A percentile compares a stretch with the other conserved stretches of the same genome.
Evolutionary conservation across 805 yeast species (phyloP).

Genomic region (Pichia scutulata): DNA sequence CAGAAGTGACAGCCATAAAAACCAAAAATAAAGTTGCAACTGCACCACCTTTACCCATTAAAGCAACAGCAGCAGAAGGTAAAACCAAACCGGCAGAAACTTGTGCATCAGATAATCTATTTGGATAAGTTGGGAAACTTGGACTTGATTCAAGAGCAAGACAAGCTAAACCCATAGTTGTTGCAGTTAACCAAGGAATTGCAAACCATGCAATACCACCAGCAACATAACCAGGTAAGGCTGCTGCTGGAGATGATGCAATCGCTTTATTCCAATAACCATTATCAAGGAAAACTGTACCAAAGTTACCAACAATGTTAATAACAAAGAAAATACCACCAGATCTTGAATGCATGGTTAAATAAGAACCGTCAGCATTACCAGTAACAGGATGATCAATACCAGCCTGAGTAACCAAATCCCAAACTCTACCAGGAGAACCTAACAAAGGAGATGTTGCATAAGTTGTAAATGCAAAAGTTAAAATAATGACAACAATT

Average conservation of each 20-base stretch:
- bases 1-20: constrained; percentile 90
- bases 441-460: constrained; percentile 68
- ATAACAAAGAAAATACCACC: constrained; percentile 90
- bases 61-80: constrained; percentile 73
- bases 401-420: constrained; percentile 55
- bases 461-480: constrained; percentile 75
- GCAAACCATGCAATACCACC: constrained; percentile 93
- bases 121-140: constrained; percentile 74
- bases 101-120: constrained; percentile 54
- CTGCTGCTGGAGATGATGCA: constrained; percentile 68
- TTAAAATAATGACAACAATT: constrained; percentile 64
- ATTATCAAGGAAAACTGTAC: constrained; percentile 79
- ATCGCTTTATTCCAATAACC: constrained; percentile 89
- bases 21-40: constrained; percentile 71
- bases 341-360: constrained; percentile 77
- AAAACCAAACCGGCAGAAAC: constrained; percentile 76
- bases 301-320: constrained; percentile 83
- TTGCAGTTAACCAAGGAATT: constrained; percentile 74
- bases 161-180: constrained; percentile 84
- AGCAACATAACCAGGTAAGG: constrained; percentile 77
- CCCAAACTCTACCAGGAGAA: constrained; percentile 78
- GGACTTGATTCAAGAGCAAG: constrained; percentile 63
- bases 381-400: constrained; percentile 60
- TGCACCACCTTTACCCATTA: constrained; percentile 85
- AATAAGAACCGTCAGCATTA: constrained; percentile 77